These are phyloP conservation scores for Trichoderma endophyticum DNA, from an alignment of 2,329 filamentous ascomycete species.

Conservation along the genomic window DNA sequence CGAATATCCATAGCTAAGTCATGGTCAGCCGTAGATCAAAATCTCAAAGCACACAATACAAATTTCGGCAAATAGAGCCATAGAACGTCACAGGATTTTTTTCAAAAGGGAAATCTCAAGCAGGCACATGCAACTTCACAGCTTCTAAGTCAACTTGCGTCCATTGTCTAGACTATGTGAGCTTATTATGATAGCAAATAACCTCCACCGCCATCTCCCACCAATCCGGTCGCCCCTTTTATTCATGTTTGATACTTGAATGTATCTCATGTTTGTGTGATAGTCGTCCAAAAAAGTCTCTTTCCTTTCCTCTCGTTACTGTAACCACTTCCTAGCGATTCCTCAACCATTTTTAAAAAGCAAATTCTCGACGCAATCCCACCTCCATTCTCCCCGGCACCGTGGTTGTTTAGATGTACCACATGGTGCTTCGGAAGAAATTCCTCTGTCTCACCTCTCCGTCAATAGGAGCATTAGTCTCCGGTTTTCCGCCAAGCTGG, in stretches of 20 bases:
- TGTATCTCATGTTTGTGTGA: background rate
- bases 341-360: background rate
- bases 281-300: background rate
- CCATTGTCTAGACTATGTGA: conserved; percentile 6
- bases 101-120: background rate
- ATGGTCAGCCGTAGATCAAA: background rate
- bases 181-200: conserved; percentile 19
- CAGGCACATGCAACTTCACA: background rate
- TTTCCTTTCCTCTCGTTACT: background rate
- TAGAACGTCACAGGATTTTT: background rate
- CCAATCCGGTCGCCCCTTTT: conserved; percentile 38
- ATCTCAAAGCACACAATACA: background rate
- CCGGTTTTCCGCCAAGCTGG: conserved; percentile 28
- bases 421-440: conserved; percentile 42
- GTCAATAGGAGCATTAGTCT: conserved; percentile 22
- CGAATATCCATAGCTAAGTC: background rate
- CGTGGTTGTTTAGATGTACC: conserved; percentile 38
- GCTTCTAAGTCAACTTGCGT: background rate
- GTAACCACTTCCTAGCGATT: background rate
- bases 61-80: background rate
- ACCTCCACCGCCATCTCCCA: conserved; percentile 35
- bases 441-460: conserved; percentile 34
- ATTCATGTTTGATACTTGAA: background rate
- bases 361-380: background rate
- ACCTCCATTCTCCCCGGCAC: background rate